These are phyloP conservation scores for Starmera stellimalicola DNA, from an alignment of 1,139 yeast genomes.

Conservation along the genomic window DNA sequence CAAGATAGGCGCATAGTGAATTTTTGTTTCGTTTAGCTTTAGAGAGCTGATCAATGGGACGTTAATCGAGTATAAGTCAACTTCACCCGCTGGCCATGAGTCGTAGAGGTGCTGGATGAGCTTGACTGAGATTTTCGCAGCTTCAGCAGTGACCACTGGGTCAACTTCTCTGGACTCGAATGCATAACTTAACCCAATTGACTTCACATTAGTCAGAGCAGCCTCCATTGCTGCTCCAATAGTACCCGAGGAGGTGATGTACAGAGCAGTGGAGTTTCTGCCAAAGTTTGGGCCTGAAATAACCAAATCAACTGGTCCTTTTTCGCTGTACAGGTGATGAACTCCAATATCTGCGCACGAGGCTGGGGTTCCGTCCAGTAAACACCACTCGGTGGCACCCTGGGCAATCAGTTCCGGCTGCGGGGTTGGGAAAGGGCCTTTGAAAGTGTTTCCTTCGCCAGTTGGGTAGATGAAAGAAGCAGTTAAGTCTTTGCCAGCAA, in stretches of 20 bases:
- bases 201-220: constrained; percentile 62
- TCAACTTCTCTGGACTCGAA: constrained; percentile 49
- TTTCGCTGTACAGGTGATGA: constrained; percentile 52
- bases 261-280: constrained; percentile 82
- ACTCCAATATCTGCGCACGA: constrained; percentile 89
- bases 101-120: constrained; percentile 48
- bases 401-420: constrained; percentile 27
- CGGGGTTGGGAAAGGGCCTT: constrained; percentile 60
- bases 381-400: constrained; percentile 69
- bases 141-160: constrained; percentile 46
- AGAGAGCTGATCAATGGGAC: constrained; percentile 59
- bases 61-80: constrained; percentile 76
- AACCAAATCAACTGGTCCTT: constrained; percentile 70
- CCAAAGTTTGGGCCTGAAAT: constrained; percentile 95
- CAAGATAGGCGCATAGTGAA: constrained; percentile 66
- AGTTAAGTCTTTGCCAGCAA: constrained; percentile 71
- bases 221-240: constrained; percentile 98
- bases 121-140: constrained; percentile 58
- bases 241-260: constrained; percentile 90
- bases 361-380: constrained; percentile 91
- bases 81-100: constrained; percentile 40
- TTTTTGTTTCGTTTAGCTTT: constrained; percentile 42
- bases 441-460: constrained; percentile 39
- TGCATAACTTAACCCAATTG: constrained; percentile 81
- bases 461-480: constrained; percentile 56